Evolutionary conservation across 352 stramenopile species (phyloP).

Genomic region (Phytophthora megakarya): DNA sequence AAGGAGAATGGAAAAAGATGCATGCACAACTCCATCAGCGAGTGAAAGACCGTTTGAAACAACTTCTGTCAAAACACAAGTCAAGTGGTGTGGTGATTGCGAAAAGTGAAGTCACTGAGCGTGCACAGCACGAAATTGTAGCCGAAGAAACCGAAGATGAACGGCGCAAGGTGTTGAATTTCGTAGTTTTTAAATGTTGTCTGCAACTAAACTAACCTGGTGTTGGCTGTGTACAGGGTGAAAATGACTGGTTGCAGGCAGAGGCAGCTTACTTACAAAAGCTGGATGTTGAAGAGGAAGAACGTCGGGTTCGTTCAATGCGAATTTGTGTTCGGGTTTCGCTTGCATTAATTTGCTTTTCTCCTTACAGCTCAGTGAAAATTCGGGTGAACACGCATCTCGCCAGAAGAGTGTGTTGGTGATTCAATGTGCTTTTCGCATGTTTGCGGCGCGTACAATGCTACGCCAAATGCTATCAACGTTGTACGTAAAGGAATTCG

Average conservation of each 20-base stretch:
- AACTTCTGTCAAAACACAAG: slow-evolving; percentile 53
- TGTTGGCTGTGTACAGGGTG: slow-evolving; percentile 33
- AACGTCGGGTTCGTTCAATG: slow-evolving; percentile 41
- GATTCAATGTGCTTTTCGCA: slow-evolving; percentile 64
- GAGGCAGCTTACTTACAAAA: slow-evolving; percentile 60
- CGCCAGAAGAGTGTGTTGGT: slow-evolving; percentile 48
- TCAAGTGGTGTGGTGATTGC: slow-evolving; percentile 46
- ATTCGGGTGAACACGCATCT: slow-evolving; percentile 33
- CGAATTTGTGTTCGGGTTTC: slow-evolving; percentile 2
- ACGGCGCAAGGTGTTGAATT: slow-evolving; percentile 32
- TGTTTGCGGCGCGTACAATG: slow-evolving; percentile 55
- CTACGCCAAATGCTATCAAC: slow-evolving; percentile 54
- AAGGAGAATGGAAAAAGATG: slow-evolving; percentile 48
- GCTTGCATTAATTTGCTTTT: not conserved
- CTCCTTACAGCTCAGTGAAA: slow-evolving; percentile 47
- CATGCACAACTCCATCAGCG: slow-evolving; percentile 44
- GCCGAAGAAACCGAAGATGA: slow-evolving; percentile 57
- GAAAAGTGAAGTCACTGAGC: slow-evolving; percentile 51
- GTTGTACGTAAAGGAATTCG: slow-evolving; percentile 67
- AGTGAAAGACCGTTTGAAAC: slow-evolving; percentile 44
- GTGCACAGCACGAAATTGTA: slow-evolving; percentile 58
- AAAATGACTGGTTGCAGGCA: slow-evolving; percentile 57
- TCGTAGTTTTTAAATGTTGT: not conserved
- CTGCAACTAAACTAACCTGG: not conserved
- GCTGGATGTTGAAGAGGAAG: slow-evolving; percentile 51